phyloP scores from a whole-genome alignment of 2,329 filamentous ascomycete species.

The Coniochaeta sp. region DNA sequence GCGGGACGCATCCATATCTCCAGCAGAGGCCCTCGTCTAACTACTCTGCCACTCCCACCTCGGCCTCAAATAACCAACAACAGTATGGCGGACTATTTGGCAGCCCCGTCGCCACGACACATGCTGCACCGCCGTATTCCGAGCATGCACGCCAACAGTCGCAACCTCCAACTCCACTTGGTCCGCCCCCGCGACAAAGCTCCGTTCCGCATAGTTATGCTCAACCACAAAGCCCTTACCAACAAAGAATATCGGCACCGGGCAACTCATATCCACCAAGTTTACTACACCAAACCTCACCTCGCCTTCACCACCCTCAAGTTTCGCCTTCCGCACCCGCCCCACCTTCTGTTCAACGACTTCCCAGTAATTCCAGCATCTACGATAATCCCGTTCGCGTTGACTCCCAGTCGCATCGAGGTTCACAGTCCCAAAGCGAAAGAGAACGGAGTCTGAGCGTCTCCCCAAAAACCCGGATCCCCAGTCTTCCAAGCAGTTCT shows the following conservation, averaged over 20 bases:
- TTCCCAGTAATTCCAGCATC: slow-evolving; percentile 32
- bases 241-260: slow-evolving; percentile 36
- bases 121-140: slow-evolving; percentile 31
- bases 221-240: slow-evolving; percentile 54
- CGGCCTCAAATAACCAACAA: slow-evolving; percentile 32
- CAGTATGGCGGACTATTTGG: slow-evolving; percentile 44
- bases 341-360: slow-evolving; percentile 32
- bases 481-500: slow-evolving; percentile 40
- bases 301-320: slow-evolving; percentile 14
- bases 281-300: neutral
- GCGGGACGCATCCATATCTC: slow-evolving; percentile 26
- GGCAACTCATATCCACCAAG: slow-evolving; percentile 23
- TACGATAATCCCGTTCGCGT: slow-evolving; percentile 27
- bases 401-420: slow-evolving; percentile 28
- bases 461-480: slow-evolving; percentile 67
- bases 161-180: slow-evolving; percentile 47
- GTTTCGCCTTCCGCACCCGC: slow-evolving; percentile 27
- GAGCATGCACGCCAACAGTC: slow-evolving; percentile 39
- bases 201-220: slow-evolving; percentile 31
- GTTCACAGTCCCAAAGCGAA: slow-evolving; percentile 50
- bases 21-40: slow-evolving; percentile 26
- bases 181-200: slow-evolving; percentile 41
- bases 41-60: neutral
- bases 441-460: slow-evolving; percentile 67
- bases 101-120: slow-evolving; percentile 43